phyloP scores from a whole-genome alignment of 140 eudicot species.

The Ambrosia hybrid region DNA sequence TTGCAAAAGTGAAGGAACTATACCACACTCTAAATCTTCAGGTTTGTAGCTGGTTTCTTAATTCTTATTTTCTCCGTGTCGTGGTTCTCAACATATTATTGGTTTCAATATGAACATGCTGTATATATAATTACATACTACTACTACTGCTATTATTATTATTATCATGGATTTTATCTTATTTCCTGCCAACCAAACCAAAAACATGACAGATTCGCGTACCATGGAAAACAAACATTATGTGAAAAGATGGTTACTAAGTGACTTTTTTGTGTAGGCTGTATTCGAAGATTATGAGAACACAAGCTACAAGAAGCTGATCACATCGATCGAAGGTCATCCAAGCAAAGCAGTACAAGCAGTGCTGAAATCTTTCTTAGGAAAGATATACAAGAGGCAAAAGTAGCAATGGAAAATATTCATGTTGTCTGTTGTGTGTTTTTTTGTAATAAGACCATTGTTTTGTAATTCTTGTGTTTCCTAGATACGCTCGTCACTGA shows the following conservation, averaged over 20 bases:
- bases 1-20: conserved; percentile 77
- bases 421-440: too few species aligned
- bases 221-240: too few species aligned
- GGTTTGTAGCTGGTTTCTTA: conserved; percentile 47
- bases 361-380: conserved; percentile 75
- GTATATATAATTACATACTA: too few species aligned
- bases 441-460: too few species aligned
- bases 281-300: conserved; percentile 69
- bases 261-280: conserved; percentile 41
- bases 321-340: conserved; percentile 65
- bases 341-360: conserved; percentile 77
- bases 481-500: too few species aligned
- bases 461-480: too few species aligned
- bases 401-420: conserved; percentile 34
- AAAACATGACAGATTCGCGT: too few species aligned
- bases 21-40: conserved; percentile 69
- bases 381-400: conserved; percentile 86
- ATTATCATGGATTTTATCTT: neutral
- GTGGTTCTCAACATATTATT: neutral
- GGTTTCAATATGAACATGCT: neutral
- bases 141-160: too few species aligned
- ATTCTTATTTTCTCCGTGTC: neutral
- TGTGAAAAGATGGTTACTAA: too few species aligned
- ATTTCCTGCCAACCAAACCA: neutral
- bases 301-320: conserved; percentile 62